Base-by-base conservation (phyloP, 1,284 basidiomycete genomes). In the Volvariella volvacea region DNA sequence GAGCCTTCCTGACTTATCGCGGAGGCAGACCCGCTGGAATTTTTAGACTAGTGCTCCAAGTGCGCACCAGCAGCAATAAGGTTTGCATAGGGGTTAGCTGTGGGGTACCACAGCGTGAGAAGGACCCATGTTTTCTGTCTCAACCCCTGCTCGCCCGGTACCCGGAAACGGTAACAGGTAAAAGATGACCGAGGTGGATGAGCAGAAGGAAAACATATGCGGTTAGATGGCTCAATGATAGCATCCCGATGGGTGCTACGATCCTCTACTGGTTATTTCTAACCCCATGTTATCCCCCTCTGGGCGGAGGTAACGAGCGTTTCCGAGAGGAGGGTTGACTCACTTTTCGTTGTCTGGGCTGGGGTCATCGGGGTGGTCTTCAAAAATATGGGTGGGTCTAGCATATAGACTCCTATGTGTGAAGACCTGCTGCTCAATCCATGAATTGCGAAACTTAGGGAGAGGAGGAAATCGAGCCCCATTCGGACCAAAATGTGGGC, bases 341-440 rank as follows among this genome's bases (percentile, higher is more conserved):
- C 47, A 86, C 85, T 77, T 80, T 64, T 88, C 85, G 50, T 88
- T 87, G 55, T 88, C 85, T 8, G 83, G 85, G 43, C 81, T 81
- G 2, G 73, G 78, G 58, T 88, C 84, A 43, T 76, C 66, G 0
- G 69, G 73, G 22, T 65, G 68, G 59, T 88, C 86, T 56, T 88
- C 86, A 51, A 88, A 88, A 21, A 85, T 64, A 51, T 83, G 76
- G 7, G 75, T 79, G 0, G 83, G 81, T 0, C 86, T 70, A 0
- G 73, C 84, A 52, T 67, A 74, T 52, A 70, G 74, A 55, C 80
- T 82, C 25, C 85, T 78, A 54, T 88, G 85, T 2, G 86, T 88
- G 59, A 83, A 88, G 2, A 87, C 73, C 52, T 74, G 76, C 36
- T 55, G 57, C 34, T 64, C 62, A 38, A 83, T 68, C 1, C 49